A percentile compares a stretch with the other conserved stretches of the same genome.
Conservation (phyloP, 192 early-diverging fungal species). For the Geranomyces variabilis region DNA sequence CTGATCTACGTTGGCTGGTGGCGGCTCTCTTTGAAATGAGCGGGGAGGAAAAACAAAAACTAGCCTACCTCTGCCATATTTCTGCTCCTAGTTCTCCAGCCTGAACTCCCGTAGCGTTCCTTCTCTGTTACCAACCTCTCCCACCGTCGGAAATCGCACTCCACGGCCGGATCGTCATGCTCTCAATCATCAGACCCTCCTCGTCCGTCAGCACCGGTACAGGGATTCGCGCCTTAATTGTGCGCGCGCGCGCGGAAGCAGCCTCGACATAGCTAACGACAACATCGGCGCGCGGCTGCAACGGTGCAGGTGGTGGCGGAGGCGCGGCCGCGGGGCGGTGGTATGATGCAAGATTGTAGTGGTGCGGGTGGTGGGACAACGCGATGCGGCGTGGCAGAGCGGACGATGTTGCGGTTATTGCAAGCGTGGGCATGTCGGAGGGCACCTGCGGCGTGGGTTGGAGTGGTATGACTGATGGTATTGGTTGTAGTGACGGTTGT, state of each 20-base stretch:
- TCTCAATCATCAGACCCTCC: conserved; percentile 13
- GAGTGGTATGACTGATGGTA: neutral
- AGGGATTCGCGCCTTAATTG: neutral
- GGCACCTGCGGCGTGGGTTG: too few relatives aligned
- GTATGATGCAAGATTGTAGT: neutral
- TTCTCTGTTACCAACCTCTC: too few relatives aligned
- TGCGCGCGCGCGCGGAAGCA: neutral
- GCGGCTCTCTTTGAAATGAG: too few relatives aligned
- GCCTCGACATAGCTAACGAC: conserved; percentile 4
- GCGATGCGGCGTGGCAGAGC: too few relatives aligned
- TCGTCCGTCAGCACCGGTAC: neutral
- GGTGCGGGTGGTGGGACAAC: neutral
- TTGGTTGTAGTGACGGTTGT: neutral
- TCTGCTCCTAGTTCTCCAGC: too few relatives aligned
- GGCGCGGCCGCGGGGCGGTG: neutral
- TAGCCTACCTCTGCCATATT: too few relatives aligned
- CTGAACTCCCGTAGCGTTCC: too few relatives aligned
- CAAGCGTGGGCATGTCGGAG: too few relatives aligned
- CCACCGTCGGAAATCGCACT: neutral
- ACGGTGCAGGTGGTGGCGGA: neutral
- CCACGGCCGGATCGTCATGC: conserved; percentile 17
- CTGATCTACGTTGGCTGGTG: too few relatives aligned
- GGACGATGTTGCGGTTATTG: too few relatives aligned
- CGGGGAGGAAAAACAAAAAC: too few relatives aligned
- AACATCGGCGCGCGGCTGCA: neutral